Conservation (phyloP, 495 filamentous ascomycete genomes). For the Lasiosphaeriaceae sp. region DNA sequence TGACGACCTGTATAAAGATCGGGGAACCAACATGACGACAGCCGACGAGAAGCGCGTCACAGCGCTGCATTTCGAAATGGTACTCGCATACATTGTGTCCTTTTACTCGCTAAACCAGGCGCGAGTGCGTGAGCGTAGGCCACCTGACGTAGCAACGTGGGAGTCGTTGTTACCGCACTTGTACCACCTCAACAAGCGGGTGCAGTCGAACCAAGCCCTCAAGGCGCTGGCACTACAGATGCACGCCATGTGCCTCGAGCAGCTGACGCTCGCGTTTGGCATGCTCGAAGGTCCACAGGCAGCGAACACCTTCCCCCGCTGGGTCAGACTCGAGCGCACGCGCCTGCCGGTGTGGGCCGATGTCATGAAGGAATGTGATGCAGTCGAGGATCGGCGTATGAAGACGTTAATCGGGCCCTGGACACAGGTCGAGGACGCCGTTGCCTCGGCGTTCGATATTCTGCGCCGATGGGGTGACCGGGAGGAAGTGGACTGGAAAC, state of each 20-base stretch:
- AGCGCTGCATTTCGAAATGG: slow-evolving; percentile 37
- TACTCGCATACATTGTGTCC: slow-evolving; percentile 38
- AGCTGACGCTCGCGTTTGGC: slow-evolving; percentile 25
- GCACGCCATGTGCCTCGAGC: slow-evolving; percentile 34
- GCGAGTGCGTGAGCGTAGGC: slow-evolving; percentile 20
- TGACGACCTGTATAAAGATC: slow-evolving; percentile 32
- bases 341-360: slow-evolving; percentile 25
- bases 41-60: slow-evolving; percentile 26
- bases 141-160: slow-evolving; percentile 22
- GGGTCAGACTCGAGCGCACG: slow-evolving; percentile 13
- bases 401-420: slow-evolving; percentile 32
- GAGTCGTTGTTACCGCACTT: slow-evolving; percentile 30
- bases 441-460: slow-evolving; percentile 19
- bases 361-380: slow-evolving; percentile 8
- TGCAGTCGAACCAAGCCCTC: slow-evolving; percentile 20
- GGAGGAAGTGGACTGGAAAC: slow-evolving; percentile 29
- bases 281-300: slow-evolving; percentile 20
- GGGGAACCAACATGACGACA: slow-evolving; percentile 7
- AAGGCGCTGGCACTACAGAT: slow-evolving; percentile 30
- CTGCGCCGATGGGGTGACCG: slow-evolving; percentile 29
- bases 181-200: slow-evolving; percentile 23
- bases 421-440: slow-evolving; percentile 30
- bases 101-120: slow-evolving; percentile 29
- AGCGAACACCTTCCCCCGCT: slow-evolving; percentile 9
- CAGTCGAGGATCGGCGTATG: slow-evolving; percentile 22